These are phyloP conservation scores for Quercus berberidifolia DNA, from an alignment of 306 rosid species.

Conservation along the genomic window DNA sequence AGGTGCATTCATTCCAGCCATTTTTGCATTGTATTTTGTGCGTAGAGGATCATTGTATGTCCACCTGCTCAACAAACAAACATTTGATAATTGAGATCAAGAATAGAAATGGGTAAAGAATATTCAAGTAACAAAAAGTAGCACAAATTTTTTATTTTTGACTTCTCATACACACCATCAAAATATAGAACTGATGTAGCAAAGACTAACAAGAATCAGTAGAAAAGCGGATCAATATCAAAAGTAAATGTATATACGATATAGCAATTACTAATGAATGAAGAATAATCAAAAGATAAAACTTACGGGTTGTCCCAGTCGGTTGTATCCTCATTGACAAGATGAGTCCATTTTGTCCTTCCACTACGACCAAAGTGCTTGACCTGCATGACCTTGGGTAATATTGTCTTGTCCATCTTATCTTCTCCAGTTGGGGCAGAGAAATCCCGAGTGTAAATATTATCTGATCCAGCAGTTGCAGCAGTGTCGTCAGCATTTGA, in stretches of 20 bases:
- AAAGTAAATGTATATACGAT: not conserved
- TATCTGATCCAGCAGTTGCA: slow-evolving; percentile 53
- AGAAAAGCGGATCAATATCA: not conserved
- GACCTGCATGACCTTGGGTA: slow-evolving; percentile 98
- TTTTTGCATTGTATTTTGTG: slow-evolving; percentile 82
- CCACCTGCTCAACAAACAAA: slow-evolving; percentile 61
- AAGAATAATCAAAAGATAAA: slow-evolving; percentile 2
- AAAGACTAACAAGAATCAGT: not conserved
- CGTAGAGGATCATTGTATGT: slow-evolving; percentile 97
- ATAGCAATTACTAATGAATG: not conserved
- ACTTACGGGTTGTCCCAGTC: slow-evolving; percentile 98
- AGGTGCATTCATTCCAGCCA: slow-evolving; percentile 87
- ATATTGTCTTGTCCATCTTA: slow-evolving; percentile 90
- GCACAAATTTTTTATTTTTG: not conserved
- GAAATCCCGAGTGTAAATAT: slow-evolving; percentile 71
- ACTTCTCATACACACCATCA: not conserved
- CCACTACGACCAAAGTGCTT: slow-evolving; percentile 99
- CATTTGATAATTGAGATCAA: not conserved
- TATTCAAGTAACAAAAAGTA: not conserved
- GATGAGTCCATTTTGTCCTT: slow-evolving; percentile 97
- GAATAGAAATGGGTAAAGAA: not conserved
- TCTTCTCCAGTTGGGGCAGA: slow-evolving; percentile 98
- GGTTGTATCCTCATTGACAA: slow-evolving; percentile 93
- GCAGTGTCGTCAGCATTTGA: slow-evolving; percentile 47
- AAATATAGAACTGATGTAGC: not conserved